Evolutionary conservation across 164 flowering plant species (phyloP).

Genomic region (Vitis cinerea): DNA sequence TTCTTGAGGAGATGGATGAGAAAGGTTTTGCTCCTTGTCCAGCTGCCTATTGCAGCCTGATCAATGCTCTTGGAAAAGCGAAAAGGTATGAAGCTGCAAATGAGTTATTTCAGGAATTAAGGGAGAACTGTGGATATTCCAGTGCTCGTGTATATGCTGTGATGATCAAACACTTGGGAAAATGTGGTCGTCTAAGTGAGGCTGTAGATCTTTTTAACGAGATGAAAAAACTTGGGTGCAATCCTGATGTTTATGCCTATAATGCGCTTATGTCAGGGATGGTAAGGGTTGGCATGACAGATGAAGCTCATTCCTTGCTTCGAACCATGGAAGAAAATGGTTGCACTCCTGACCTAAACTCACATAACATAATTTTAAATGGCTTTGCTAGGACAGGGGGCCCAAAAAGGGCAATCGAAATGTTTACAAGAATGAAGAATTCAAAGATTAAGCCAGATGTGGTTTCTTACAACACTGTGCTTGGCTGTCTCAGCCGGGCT

Average conservation of each 20-base stretch:
- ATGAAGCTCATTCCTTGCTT: conserved; percentile 80
- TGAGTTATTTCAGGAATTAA: conserved; percentile 87
- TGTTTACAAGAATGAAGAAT: conserved; percentile 71
- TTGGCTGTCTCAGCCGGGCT: conserved; percentile 85
- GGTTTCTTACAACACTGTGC: conserved; percentile 85
- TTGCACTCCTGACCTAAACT: conserved; percentile 75
- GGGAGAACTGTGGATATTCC: conserved; percentile 79
- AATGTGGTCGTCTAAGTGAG: conserved; percentile 69
- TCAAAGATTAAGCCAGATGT: conserved; percentile 77
- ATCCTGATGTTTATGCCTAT: conserved; percentile 83
- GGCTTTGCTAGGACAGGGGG: conserved; percentile 81
- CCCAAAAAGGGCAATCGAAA: conserved; percentile 71
- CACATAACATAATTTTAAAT: conserved; percentile 83
- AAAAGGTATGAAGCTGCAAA: conserved; percentile 86
- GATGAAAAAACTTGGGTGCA: conserved; percentile 75
- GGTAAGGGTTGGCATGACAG: conserved; percentile 84
- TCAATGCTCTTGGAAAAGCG: conserved; percentile 80
- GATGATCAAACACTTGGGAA: conserved; percentile 94
- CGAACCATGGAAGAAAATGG: conserved; percentile 80
- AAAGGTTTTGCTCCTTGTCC: conserved; percentile 93
- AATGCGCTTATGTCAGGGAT: conserved; percentile 96
- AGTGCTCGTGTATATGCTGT: conserved; percentile 91
- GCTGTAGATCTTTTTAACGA: conserved; percentile 87
- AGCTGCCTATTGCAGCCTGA: conserved; percentile 93
- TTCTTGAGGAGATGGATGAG: conserved; percentile 98